Conservation (phyloP, 352 stramenopile species). For the Pythium sukuiense region DNA sequence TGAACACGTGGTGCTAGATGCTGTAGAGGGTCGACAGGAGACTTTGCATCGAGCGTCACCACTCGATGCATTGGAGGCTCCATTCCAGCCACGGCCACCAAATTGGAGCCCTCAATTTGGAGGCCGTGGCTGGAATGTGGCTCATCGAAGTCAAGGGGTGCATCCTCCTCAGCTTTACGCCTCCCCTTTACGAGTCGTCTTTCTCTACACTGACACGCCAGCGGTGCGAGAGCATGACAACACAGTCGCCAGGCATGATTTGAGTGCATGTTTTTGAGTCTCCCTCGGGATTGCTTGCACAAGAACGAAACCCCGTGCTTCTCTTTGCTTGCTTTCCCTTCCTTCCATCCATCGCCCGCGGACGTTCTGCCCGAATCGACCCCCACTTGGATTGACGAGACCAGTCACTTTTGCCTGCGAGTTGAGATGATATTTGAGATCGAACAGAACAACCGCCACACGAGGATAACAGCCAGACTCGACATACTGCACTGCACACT, state of each 20-base stretch:
- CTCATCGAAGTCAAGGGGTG: background rate
- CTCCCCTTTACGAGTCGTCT: conserved; percentile 11
- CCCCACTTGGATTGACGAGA: background rate
- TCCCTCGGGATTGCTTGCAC: too few relatives aligned
- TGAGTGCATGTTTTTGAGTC: background rate
- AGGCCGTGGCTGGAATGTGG: too few relatives aligned
- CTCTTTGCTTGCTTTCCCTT: background rate
- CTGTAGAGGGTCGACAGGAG: too few relatives aligned
- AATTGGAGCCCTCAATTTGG: too few relatives aligned
- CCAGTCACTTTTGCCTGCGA: background rate
- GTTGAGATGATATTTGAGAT: background rate
- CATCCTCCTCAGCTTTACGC: conserved; percentile 19
- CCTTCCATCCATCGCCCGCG: background rate
- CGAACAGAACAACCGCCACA: background rate
- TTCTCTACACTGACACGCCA: conserved; percentile 25
- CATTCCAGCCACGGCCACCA: too few relatives aligned
- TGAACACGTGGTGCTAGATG: too few relatives aligned
- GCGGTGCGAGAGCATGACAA: conserved; percentile 5
- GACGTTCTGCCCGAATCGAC: background rate
- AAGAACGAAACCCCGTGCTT: too few relatives aligned
- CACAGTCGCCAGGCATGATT: conserved; percentile 11
- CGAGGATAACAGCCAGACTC: background rate
- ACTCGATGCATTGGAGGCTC: too few relatives aligned
- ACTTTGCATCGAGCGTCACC: too few relatives aligned
- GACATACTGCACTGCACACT: too few relatives aligned